Evolutionary conservation across 2,329 filamentous ascomycete genomes (phyloP).

Genomic region (Cytospora schulzeri): DNA sequence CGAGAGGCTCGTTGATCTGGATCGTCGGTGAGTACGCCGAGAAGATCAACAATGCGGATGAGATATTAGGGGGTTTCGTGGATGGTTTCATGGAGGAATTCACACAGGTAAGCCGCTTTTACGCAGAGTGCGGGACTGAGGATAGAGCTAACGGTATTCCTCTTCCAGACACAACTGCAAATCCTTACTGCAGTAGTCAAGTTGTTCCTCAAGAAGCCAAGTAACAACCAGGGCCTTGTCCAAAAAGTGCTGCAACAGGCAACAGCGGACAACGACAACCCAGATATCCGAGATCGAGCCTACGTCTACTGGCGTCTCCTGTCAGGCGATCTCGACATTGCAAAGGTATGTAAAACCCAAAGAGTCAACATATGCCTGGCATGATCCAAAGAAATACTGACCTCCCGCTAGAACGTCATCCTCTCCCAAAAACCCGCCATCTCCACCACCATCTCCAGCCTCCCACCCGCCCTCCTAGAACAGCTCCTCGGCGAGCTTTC

Average conservation of each 20-base stretch:
- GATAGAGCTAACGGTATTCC: slow-evolving; percentile 26
- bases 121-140: background rate
- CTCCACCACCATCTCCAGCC: slow-evolving; percentile 86
- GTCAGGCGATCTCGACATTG: slow-evolving; percentile 86
- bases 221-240: slow-evolving; percentile 85
- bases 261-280: slow-evolving; percentile 94
- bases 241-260: slow-evolving; percentile 93
- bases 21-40: slow-evolving; percentile 99
- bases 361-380: background rate
- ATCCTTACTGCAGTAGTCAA: slow-evolving; percentile 97
- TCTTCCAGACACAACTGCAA: slow-evolving; percentile 83
- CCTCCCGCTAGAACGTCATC: slow-evolving; percentile 68
- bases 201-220: slow-evolving; percentile 94
- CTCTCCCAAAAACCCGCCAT: slow-evolving; percentile 94
- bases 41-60: slow-evolving; percentile 98
- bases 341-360: slow-evolving; percentile 65
- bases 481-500: slow-evolving; percentile 90
- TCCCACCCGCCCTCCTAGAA: slow-evolving; percentile 82
- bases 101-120: slow-evolving; percentile 67
- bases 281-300: slow-evolving; percentile 92
- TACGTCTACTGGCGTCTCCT: slow-evolving; percentile 98
- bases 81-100: slow-evolving; percentile 96
- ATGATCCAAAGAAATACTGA: background rate
- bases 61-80: slow-evolving; percentile 88
- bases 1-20: slow-evolving; percentile 91